Conservation (phyloP, 2,329 filamentous ascomycete species). For the Microdochium bolleyi region DNA sequence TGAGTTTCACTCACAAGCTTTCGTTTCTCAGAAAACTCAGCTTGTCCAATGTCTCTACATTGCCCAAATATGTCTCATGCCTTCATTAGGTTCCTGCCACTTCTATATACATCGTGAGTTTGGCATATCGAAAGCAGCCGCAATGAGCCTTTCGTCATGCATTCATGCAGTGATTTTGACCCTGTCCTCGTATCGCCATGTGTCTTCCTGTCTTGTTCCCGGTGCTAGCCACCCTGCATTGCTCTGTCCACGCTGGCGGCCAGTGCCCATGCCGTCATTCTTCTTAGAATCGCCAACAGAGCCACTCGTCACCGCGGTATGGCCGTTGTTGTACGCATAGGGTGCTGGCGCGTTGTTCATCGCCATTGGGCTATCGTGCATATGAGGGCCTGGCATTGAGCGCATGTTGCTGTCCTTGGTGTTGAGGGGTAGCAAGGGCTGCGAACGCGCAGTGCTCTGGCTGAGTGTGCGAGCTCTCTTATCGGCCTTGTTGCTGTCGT, state of each 20-base stretch:
- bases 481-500: slow-evolving; percentile 80
- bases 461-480: slow-evolving; percentile 66
- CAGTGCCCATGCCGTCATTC: slow-evolving; percentile 37
- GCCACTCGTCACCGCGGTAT: slow-evolving; percentile 24
- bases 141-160: background rate
- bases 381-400: slow-evolving; percentile 17
- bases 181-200: slow-evolving; percentile 54
- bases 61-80: too few species aligned
- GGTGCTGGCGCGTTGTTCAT: slow-evolving; percentile 17
- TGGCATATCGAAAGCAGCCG: too few species aligned
- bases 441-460: slow-evolving; percentile 27
- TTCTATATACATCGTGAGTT: too few species aligned
- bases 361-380: slow-evolving; percentile 29
- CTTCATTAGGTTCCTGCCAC: too few species aligned
- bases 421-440: slow-evolving; percentile 60
- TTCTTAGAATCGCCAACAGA: slow-evolving; percentile 44
- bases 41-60: too few species aligned
- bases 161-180: slow-evolving; percentile 13
- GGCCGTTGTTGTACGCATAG: slow-evolving; percentile 38
- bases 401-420: slow-evolving; percentile 30
- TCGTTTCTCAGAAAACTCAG: too few species aligned
- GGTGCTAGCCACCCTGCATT: slow-evolving; percentile 61
- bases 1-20: too few species aligned
- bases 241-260: slow-evolving; percentile 33
- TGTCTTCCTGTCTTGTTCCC: slow-evolving; percentile 79